Conservation (phyloP, 768 basidiomycete species). For the Cubamyces lactineus region DNA sequence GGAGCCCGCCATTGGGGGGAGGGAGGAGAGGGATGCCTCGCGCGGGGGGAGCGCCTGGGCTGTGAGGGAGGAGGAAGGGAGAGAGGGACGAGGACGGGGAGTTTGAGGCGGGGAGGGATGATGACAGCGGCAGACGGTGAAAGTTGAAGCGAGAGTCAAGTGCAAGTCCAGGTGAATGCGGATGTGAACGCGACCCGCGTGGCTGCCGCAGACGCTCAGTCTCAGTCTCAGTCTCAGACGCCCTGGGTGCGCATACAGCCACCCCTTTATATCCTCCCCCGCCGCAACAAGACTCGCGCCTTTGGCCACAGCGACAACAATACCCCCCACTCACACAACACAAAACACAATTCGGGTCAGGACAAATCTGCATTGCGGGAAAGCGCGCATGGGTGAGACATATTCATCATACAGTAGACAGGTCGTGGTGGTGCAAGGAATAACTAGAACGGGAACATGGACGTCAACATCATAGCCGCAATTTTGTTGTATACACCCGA, state of each 20-base stretch:
- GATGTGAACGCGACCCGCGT: no score
- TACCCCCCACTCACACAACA: background rate
- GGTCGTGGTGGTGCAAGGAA: slow-evolving; percentile 14
- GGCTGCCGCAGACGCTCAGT: background rate
- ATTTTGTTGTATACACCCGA: slow-evolving; percentile 26
- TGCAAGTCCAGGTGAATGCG: no score
- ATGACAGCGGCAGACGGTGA: slow-evolving; percentile 13
- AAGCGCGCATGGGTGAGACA: slow-evolving; percentile 31
- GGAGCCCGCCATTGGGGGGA: slow-evolving; percentile 27
- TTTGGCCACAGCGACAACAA: background rate
- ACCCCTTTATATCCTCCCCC: background rate
- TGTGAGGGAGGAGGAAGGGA: slow-evolving; percentile 10
- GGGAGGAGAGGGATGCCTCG: slow-evolving; percentile 20
- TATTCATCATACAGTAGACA: slow-evolving; percentile 35
- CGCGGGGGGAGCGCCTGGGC: slow-evolving; percentile 16
- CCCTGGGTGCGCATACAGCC: background rate
- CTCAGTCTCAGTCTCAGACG: background rate
- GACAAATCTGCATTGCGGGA: slow-evolving; percentile 28
- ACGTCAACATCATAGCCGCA: slow-evolving; percentile 27
- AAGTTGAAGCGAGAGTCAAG: background rate
- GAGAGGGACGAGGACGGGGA: background rate
- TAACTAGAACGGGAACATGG: slow-evolving; percentile 11
- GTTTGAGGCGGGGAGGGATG: background rate
- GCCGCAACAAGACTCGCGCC: background rate
- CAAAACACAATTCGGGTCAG: slow-evolving; percentile 10